phyloP scores from a whole-genome alignment of 768 basidiomycete species.

The Tephrocybe sp. region DNA sequence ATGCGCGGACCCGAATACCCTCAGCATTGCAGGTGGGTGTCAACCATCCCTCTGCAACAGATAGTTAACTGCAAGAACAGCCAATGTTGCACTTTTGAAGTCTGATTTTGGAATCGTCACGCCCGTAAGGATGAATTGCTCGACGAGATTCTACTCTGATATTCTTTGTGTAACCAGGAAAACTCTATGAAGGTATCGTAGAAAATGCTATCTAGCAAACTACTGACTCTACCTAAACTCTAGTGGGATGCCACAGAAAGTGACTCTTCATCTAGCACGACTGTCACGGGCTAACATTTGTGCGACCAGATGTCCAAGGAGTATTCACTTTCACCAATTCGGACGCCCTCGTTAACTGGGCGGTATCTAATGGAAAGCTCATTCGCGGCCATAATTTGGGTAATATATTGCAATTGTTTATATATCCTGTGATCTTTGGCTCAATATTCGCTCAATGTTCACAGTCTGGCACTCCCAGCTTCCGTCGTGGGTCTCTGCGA shows the following conservation, averaged over 20 bases:
- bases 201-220: not conserved
- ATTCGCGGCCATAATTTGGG: conserved; percentile 43
- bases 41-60: not conserved
- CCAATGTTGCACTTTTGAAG: conserved; percentile 31
- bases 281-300: not conserved
- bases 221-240: not conserved
- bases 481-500: conserved; percentile 40
- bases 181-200: conserved; percentile 38
- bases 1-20: conserved; percentile 29
- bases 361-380: conserved; percentile 36
- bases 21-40: conserved; percentile 29
- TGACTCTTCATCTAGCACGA: conserved; percentile 5
- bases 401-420: too few species aligned
- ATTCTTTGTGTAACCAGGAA: conserved; percentile 20
- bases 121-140: conserved; percentile 28
- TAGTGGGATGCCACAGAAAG: conserved; percentile 41
- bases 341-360: conserved; percentile 43
- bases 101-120: conserved; percentile 40
- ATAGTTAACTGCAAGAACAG: conserved; percentile 13
- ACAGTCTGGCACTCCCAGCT: conserved; percentile 39
- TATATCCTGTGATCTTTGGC: not conserved
- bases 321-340: conserved; percentile 30
- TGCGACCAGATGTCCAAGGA: conserved; percentile 23
- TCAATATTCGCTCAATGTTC: not conserved
- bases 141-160: not conserved